phyloP scores from a whole-genome alignment of 2,329 filamentous ascomycete species.

The Aspergillus nomiae region DNA sequence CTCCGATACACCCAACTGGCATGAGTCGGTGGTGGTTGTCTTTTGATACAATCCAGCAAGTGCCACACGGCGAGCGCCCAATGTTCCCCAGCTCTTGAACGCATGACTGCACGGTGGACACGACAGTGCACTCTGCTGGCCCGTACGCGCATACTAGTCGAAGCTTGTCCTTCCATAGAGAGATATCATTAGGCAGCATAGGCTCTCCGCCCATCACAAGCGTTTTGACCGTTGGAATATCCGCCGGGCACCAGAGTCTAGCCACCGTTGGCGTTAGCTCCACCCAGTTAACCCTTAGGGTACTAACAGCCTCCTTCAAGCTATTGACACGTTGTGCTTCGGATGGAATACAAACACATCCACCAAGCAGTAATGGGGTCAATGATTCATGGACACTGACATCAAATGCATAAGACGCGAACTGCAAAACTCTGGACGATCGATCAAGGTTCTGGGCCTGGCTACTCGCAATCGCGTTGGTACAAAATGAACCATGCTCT shows the following conservation, averaged over 20 bases:
- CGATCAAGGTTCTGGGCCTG: slow-evolving; percentile 6
- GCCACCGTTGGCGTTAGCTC: slow-evolving; percentile 62
- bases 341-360: slow-evolving; percentile 57
- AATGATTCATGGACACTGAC: slow-evolving; percentile 53
- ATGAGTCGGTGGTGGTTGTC: slow-evolving; percentile 21
- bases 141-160: slow-evolving; percentile 35
- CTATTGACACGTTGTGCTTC: slow-evolving; percentile 47
- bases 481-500: slow-evolving; percentile 56
- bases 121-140: slow-evolving; percentile 27
- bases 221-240: slow-evolving; percentile 38
- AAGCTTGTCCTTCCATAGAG: slow-evolving; percentile 7
- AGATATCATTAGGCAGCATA: slow-evolving; percentile 18
- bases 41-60: slow-evolving; percentile 28
- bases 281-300: slow-evolving; percentile 52
- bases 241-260: slow-evolving; percentile 34
- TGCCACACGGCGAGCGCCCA: slow-evolving; percentile 14
- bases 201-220: slow-evolving; percentile 42
- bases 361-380: slow-evolving; percentile 53
- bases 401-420: slow-evolving; percentile 51
- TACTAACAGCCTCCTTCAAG: slow-evolving; percentile 48
- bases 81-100: slow-evolving; percentile 9
- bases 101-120: not conserved
- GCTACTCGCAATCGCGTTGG: not conserved
- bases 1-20: slow-evolving; percentile 43
- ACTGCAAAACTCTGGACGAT: slow-evolving; percentile 38